Base-by-base conservation (phyloP, 2,329 filamentous ascomycete species). In the Periconia sp. region DNA sequence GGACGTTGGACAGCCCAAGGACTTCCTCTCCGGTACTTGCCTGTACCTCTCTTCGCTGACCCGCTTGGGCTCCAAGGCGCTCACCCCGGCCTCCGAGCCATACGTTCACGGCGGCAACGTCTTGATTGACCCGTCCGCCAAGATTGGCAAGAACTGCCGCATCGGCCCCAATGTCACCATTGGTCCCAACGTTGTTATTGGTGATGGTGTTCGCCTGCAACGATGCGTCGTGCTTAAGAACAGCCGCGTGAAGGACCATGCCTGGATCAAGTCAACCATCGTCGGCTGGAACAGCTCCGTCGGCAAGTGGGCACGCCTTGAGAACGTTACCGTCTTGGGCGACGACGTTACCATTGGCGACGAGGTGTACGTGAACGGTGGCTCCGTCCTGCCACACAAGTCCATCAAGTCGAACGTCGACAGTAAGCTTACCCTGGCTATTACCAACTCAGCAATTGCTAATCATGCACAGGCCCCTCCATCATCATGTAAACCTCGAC, bases 351-450 rank as follows among this genome's bases (percentile, higher is more conserved):
- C 89, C 46, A 95, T 99, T 69, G 92, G 91, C 37, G 92, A 99
- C 67, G 92, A 99, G 77, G 91, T 99, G 59, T 96, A 97, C 74
- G 94, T 96, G 73, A 99, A 99, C 73, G 92, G 92, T 63, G 91
- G 92, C 65, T 95, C 89, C 62, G 87, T 99, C 51, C 79, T 99
- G 54, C 92, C 92, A 5, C 92, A 99, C 79, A 99, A 99, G 87
- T 94, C 87, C 72, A 97, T 99, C 82, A 97, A 97, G 83, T 84
- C 87, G 65, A 99, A 99, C 73, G 89, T 99, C 63, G 94, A 99
- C 48, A 66, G 64, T 70, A 63, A 65, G 66, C 43, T n/a, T 28
- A n/a, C 16, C 4, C n/a, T 30, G 5, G 36, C 11, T 8, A 3
- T n/a, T 6, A 19, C 4, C 1, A 11, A 2, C 1, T 5, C n/a